These are phyloP conservation scores for Lachancea fermentati DNA, from an alignment of 805 yeast genomes.

Conservation along the genomic window DNA sequence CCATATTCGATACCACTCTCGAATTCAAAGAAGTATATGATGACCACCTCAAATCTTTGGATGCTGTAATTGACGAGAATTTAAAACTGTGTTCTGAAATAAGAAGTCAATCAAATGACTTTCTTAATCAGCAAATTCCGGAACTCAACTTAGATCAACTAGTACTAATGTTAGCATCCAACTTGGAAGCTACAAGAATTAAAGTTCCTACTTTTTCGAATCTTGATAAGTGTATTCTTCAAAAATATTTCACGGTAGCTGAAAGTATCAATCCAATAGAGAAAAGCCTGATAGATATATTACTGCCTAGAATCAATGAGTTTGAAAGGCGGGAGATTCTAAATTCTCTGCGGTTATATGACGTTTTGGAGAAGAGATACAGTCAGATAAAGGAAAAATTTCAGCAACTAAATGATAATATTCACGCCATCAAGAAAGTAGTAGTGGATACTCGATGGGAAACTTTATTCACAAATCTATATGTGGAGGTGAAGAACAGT, in stretches of 20 bases:
- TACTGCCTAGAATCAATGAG: conserved; percentile 45
- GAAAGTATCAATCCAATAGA: conserved; percentile 44
- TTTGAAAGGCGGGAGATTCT: conserved; percentile 33
- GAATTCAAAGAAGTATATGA: conserved; percentile 42
- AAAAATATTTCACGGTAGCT: conserved; percentile 39
- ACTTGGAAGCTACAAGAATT: conserved; percentile 22
- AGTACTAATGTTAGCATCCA: conserved; percentile 28
- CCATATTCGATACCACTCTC: conserved; percentile 35
- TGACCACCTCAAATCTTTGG: conserved; percentile 39
- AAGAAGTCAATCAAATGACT: conserved; percentile 18
- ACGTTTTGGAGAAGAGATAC: conserved; percentile 37
- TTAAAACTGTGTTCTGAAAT: conserved; percentile 34
- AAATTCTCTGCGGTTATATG: conserved; percentile 24
- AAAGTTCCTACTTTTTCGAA: conserved; percentile 37
- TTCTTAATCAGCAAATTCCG: conserved; percentile 38
- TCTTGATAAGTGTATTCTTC: conserved; percentile 37
- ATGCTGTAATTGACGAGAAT: conserved; percentile 35
- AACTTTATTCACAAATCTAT: conserved; percentile 43
- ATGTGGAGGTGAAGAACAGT: conserved; percentile 34
- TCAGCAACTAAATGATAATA: conserved; percentile 37
- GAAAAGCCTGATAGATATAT: conserved; percentile 44
- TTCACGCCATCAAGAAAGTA: conserved; percentile 39
- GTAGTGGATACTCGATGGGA: conserved; percentile 53
- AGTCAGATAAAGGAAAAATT: conserved; percentile 37
- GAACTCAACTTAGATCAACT: conserved; percentile 33